Percentiles rank a stretch among this genome's conserved stretches.
phyloP scores from a whole-genome alignment of 345 rosid species.

The Gossypioides kirkii region DNA sequence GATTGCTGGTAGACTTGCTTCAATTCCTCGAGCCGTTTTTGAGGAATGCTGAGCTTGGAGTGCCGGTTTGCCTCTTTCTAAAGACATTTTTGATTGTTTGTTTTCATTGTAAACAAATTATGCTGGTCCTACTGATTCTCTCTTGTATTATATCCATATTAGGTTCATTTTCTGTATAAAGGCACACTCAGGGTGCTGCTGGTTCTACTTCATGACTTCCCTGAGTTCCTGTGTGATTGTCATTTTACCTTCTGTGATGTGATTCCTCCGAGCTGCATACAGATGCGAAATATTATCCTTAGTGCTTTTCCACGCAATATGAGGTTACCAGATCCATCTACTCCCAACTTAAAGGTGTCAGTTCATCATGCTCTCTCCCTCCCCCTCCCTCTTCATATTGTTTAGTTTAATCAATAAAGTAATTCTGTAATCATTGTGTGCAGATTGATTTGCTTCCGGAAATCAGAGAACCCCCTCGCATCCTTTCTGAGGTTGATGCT shows the following conservation, averaged over 20 bases:
- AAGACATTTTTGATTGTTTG: not conserved
- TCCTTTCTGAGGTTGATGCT: conserved; percentile 89
- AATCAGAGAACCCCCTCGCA: conserved; percentile 72
- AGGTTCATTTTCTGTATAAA: conserved; percentile 82
- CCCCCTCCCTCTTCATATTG: not conserved
- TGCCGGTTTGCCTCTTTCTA: conserved; percentile 50
- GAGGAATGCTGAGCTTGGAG: conserved; percentile 83
- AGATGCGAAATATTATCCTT: conserved; percentile 93
- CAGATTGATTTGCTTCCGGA: conserved; percentile 97
- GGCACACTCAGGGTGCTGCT: conserved; percentile 91
- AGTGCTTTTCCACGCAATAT: conserved; percentile 92
- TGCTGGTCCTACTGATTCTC: conserved; percentile 6
- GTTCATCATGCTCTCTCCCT: conserved; percentile 5
- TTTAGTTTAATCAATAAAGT: conserved; percentile 10
- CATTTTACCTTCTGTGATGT: conserved; percentile 97
- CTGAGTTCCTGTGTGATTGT: conserved; percentile 94
- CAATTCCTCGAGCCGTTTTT: conserved; percentile 95
- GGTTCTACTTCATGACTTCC: conserved; percentile 96
- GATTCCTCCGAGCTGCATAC: conserved; percentile 98
- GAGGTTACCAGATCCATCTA: conserved; percentile 99
- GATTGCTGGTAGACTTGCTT: conserved; percentile 82
- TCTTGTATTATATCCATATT: conserved; percentile 13
- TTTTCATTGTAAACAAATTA: not conserved
- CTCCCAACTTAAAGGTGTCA: conserved; percentile 72
- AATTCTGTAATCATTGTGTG: not conserved